These are phyloP conservation scores for Coix lacrymajobi DNA, from an alignment of 176 grass and related monocot species.

Conservation along the genomic window DNA sequence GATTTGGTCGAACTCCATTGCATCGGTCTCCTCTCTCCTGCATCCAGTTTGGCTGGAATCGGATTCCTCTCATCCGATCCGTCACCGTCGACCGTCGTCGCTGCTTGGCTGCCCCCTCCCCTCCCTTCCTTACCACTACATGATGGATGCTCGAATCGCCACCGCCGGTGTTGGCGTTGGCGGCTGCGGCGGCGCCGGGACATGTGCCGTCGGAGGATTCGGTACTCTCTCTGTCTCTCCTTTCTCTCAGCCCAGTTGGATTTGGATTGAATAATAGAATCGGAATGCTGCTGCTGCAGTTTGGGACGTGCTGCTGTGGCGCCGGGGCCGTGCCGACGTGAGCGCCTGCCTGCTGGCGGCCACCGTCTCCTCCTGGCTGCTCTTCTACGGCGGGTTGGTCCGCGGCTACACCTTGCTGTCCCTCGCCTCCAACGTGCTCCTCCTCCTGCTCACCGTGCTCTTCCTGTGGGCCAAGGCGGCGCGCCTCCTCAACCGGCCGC, in stretches of 20 bases:
- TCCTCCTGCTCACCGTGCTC: slow-evolving; percentile 73
- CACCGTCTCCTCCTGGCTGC: slow-evolving; percentile 43
- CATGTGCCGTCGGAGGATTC: background rate
- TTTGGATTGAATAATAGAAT: background rate
- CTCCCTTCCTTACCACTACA: too few relatives aligned
- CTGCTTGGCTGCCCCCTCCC: too few relatives aligned
- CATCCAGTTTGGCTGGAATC: too few relatives aligned
- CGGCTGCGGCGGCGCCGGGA: background rate
- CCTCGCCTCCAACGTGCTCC: slow-evolving; percentile 61
- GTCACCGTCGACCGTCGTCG: too few relatives aligned
- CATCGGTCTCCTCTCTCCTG: too few relatives aligned
- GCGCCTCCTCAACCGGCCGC: slow-evolving; percentile 62
- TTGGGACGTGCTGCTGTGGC: background rate
- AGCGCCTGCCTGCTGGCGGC: slow-evolving; percentile 39
- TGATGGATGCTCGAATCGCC: background rate
- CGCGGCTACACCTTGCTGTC: slow-evolving; percentile 54
- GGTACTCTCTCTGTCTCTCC: background rate
- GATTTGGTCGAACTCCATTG: background rate
- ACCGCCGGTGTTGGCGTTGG: background rate
- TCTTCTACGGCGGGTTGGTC: slow-evolving; percentile 29
- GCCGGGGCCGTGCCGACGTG: slow-evolving; percentile 34
- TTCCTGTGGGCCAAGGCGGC: slow-evolving; percentile 79
- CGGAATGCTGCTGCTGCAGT: background rate
- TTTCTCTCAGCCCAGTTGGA: background rate
- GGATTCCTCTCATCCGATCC: too few relatives aligned